Base-by-base conservation (phyloP, 2,329 filamentous ascomycete species). In the Pyrenophora teres region DNA sequence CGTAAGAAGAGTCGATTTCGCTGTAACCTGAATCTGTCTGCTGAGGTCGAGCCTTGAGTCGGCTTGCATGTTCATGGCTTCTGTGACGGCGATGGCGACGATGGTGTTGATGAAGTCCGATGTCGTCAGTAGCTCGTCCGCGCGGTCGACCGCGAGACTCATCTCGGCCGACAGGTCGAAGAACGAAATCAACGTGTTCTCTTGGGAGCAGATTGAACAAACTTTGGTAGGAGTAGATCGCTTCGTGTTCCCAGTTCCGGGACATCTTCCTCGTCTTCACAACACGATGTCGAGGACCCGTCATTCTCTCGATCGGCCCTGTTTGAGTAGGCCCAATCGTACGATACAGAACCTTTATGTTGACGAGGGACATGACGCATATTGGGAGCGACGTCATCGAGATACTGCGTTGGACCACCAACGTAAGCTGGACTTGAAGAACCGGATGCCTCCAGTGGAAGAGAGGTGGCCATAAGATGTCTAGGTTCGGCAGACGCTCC, bases 121-220 rank as follows among this genome's bases (percentile, higher is more conserved):
- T 27, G 12, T 56, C 48, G 9, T 42, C 46, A 31, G 15, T 45
- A 13, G 45, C 42, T 7, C 63, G 60, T 21, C 39, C 45, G 13
- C 52, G 57, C 18, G 62, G 54, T 33, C 64, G 63, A 30, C 67
- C 65, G 13, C 63, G 64, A 40, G 66, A 65, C n/a, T 62, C 46
- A 3, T 64, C 60, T 40, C 64, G 52, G 27, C 46, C 44, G n/a
- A 58, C 51, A 3, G 69, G 64, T 7, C 69, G 67, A 32, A 69
- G 52, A 13, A 71, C 63, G 35, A 64, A 58, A 25, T 69, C 64
- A n/a, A 71, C 52, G 42, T 71, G 67, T 15, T 70, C 67, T 44
- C 64, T 62, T 13, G 61, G 61, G 23, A 18, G 62, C 46, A 19
- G 53, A 43, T 46, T 67, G 65, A 2, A 49, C 44, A 12, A 60